Evolutionary conservation across 345 rosid genomes (phyloP), one percentile per base, ranked within the genome.

Genomic region (Syzygium aromaticum): DNA sequence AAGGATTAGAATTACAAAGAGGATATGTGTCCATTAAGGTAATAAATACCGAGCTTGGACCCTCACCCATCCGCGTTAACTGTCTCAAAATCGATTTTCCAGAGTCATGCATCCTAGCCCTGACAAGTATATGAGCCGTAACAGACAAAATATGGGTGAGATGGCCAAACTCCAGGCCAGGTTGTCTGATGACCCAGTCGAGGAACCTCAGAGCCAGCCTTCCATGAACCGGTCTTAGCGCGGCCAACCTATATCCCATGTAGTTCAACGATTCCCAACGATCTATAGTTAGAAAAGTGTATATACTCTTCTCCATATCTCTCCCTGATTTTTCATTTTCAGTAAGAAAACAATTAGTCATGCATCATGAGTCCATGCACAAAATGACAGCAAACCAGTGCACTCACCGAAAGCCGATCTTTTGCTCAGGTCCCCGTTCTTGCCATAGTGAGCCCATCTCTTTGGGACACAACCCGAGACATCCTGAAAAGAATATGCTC

Each of bases 211-310:
- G 88, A 87, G 98, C 98, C 64, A 96, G 90, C 92, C 94, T 96
- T 80, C 98, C 98, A 90, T 97, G 99, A 90, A 96, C 96, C 40
- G 93, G 96, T 88, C 99, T 93, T 64, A 96, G 90, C 52, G 92
- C 91, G 86, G 94, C 92, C 63, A 93, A 91, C 86, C 87, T 95
- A 89, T 97, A 97, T 5, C 92, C 92, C 98, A 96, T 96, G 90
- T 92, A 95, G 89, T 94, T 97, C 84, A 97, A 92, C 51, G 98
- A 97, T 86, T 96, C 95, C 98, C 98, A 96, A 73, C 99, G 94
- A 86, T 90, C 94, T 90, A 96, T 90, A 8, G 98, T 96, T 64
- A 97, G 96, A 87, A 96, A 92, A 54, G 91, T 90, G 85, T 93
- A 95, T 90, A 95, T 91, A 87, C 99, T 95, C 87, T 91, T 93